A percentile compares a stretch with the other conserved stretches of the same genome.
Evolutionary conservation across 331 rosid genomes (phyloP).

Genomic region (Spiraea crenata): DNA sequence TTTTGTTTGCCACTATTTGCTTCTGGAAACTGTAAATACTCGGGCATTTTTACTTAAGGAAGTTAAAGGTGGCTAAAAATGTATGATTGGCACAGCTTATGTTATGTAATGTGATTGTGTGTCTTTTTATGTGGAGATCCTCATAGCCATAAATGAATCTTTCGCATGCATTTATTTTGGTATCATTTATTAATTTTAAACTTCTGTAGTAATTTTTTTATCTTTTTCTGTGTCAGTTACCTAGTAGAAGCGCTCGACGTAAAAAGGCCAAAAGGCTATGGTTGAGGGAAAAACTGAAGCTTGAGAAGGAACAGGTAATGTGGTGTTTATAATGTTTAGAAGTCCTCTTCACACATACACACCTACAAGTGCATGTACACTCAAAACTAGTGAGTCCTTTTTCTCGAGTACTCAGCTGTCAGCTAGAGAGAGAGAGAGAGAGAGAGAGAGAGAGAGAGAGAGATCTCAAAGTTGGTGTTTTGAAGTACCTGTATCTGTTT

Average conservation of each 20-base stretch:
- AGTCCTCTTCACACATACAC: neutral
- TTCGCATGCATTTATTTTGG: neutral
- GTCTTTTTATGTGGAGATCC: neutral
- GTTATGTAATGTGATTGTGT: neutral
- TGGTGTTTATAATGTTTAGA: slow-evolving; percentile 5
- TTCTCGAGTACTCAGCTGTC: neutral
- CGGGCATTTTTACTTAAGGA: neutral
- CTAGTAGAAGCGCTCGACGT: slow-evolving; percentile 89
- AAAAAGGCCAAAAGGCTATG: slow-evolving; percentile 78
- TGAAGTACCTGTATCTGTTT: neutral
- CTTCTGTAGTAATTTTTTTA: neutral
- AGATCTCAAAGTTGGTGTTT: neutral
- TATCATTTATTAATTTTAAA: neutral
- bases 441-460: too few relatives aligned
- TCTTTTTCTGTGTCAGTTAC: slow-evolving; percentile 44
- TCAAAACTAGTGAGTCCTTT: neutral
- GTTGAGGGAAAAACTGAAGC: slow-evolving; percentile 65
- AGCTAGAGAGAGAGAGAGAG: too few relatives aligned
- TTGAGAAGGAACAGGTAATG: slow-evolving; percentile 63
- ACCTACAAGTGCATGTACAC: neutral
- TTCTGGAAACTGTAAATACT: neutral
- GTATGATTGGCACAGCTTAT: neutral
- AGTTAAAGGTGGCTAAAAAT: neutral
- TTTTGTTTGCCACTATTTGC: neutral
- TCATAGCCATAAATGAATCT: neutral